Evolutionary conservation across 371 early-diverging fungal species (phyloP), one percentile per base, ranked within the genome.

Genomic region (Rhizomucor miehei): DNA sequence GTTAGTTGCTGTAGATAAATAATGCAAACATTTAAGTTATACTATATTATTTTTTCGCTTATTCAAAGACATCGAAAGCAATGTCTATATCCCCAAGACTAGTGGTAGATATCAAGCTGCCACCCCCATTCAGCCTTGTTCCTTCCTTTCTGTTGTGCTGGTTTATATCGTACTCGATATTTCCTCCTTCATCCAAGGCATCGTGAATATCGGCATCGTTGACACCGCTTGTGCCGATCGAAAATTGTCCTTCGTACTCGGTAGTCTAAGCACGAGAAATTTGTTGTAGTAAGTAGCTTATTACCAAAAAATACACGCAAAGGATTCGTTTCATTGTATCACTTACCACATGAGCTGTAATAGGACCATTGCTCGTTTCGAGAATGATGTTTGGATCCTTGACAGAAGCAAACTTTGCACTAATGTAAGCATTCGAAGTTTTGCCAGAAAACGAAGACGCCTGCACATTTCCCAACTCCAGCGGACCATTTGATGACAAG

Each of bases 341-440:
- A 38, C 51, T 52, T 62, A 59, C 62, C 59, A 66, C 45, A 20
- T 53, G 41, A 6, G 53, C 41, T n/a, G 50, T 38, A 11, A 62
- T 37, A 4, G 24, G 14, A 6, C 41, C 47, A 41, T 66, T 62
- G 29, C 47, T 53, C 6, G 67, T 59, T 8, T 29, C 40, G 6
- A 59, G 25, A 10, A 46, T 17, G 8, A 53, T 37, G 8, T 53
- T 25, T 4, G 45, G 46, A 36, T 58, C 46, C 36, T 55, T 54
- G 12, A 45, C 52, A 23, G 35, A 13, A 14, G 45, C 54, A 5
- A 59, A 39, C 12, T 41, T n/a, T 8, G 55, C 47, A 24, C 48
- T 53, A 20, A 66, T 58, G 4, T 51, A 50, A 13, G 56, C 56
- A 43, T 66, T 66, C 47, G 62, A 37, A 9, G 67, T 62, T 29